Conservation (phyloP, 2,329 filamentous ascomycete species). For the Xenosphaeropsis pyriputrescens region DNA sequence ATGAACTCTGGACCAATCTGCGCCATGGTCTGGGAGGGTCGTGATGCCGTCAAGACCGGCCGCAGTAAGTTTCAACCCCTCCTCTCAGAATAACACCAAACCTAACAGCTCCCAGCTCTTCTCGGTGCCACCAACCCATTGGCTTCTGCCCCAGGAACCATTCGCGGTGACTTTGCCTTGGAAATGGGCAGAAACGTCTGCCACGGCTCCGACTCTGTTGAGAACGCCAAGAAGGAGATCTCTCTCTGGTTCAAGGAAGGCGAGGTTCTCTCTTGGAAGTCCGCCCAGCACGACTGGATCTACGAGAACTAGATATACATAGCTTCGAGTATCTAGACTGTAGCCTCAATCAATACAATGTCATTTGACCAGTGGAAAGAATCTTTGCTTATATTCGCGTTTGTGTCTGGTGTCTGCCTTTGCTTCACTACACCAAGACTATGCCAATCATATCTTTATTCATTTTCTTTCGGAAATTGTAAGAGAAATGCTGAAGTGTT, state of each 20-base stretch:
- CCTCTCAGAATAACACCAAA: neutral
- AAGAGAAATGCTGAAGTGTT: no score
- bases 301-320: conserved; percentile 70
- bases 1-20: conserved; percentile 94
- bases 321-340: no score
- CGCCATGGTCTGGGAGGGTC: conserved; percentile 99
- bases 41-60: conserved; percentile 97
- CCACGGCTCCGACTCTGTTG: conserved; percentile 97
- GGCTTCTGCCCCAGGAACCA: conserved; percentile 88
- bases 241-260: conserved; percentile 91
- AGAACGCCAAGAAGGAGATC: conserved; percentile 99
- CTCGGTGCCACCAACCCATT: conserved; percentile 99
- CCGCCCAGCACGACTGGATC: conserved; percentile 78
- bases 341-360: no score
- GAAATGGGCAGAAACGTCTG: conserved; percentile 96
- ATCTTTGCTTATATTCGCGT: no score
- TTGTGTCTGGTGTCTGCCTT: no score
- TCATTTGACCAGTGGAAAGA: no score
- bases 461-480: no score
- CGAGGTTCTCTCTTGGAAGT: conserved; percentile 78
- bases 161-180: conserved; percentile 84
- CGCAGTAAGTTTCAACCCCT: conserved; percentile 45
- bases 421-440: no score
- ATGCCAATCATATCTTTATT: no score
- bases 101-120: conserved; percentile 39